These are phyloP conservation scores for Hansenula lynferdii DNA, from an alignment of 1,139 yeast genomes.

Conservation along the genomic window DNA sequence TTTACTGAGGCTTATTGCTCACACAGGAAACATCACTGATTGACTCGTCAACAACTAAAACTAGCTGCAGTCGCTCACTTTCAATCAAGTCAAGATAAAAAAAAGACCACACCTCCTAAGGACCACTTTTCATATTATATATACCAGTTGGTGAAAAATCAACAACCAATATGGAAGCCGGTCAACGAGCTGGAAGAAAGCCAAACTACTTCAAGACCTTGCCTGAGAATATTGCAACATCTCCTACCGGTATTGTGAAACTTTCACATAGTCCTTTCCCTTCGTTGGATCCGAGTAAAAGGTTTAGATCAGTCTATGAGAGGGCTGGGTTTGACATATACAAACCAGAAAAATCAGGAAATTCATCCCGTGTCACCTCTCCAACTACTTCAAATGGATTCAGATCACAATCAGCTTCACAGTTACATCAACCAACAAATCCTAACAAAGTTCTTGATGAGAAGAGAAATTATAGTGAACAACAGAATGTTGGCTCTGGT, in stretches of 20 bases:
- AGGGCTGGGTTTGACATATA: slow-evolving; percentile 60
- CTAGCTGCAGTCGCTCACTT: too few relatives aligned
- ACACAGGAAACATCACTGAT: too few relatives aligned
- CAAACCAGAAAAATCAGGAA: slow-evolving; percentile 7
- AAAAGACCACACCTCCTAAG: too few relatives aligned
- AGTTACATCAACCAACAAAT: slow-evolving; percentile 3
- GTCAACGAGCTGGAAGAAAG: slow-evolving; percentile 6
- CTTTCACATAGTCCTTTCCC: slow-evolving; percentile 42
- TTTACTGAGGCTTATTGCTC: too few relatives aligned
- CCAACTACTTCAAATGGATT: slow-evolving; percentile 3
- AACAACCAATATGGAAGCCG: neutral
- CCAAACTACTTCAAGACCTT: slow-evolving; percentile 21
- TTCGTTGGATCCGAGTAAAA: slow-evolving; percentile 48
- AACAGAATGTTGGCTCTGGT: neutral
- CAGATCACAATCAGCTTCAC: slow-evolving; percentile 15
- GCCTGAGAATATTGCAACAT: slow-evolving; percentile 18
- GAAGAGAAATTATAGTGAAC: slow-evolving; percentile 15
- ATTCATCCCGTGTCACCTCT: neutral
- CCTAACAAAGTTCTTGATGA: neutral
- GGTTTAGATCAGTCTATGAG: slow-evolving; percentile 58
- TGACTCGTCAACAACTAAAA: too few relatives aligned
- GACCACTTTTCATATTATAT: too few relatives aligned
- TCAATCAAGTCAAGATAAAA: too few relatives aligned
- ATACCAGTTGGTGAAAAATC: too few relatives aligned
- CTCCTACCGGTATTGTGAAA: slow-evolving; percentile 19